Conservation (phyloP, 2,329 filamentous ascomycete genomes). For the Paecilomyces variotii region DNA sequence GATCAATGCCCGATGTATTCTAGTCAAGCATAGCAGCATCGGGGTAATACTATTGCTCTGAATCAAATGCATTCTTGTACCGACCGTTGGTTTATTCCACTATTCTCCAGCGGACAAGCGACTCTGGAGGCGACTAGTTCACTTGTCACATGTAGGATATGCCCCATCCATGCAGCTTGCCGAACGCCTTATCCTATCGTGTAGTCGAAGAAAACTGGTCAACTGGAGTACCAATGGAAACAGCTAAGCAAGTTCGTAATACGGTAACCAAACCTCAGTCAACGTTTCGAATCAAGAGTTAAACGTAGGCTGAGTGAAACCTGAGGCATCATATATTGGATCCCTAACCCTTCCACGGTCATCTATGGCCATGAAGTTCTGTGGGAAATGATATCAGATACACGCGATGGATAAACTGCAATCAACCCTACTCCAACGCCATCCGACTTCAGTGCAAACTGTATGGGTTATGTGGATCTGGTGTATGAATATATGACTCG, state of each 20-base stretch:
- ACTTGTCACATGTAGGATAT: not conserved
- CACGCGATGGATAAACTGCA: not conserved
- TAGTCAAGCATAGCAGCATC: not conserved
- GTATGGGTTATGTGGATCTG: not conserved
- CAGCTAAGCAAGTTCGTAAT: not conserved
- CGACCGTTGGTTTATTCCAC: not conserved
- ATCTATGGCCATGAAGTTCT: not conserved
- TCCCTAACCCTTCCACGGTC: not conserved
- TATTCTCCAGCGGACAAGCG: not conserved
- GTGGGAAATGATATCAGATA: not conserved
- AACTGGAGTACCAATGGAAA: not conserved
- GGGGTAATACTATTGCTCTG: not conserved
- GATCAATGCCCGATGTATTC: not conserved
- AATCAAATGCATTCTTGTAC: not conserved
- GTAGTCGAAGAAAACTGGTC: not conserved
- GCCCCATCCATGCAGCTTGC: not conserved
- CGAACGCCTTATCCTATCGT: not conserved
- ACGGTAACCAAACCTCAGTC: not conserved
- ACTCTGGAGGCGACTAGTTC: not conserved
- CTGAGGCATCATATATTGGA: not conserved
- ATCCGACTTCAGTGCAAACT: not conserved
- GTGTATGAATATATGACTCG: not conserved
- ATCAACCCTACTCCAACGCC: not conserved
- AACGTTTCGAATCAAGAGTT: not conserved
- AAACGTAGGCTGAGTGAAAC: not conserved